These are phyloP conservation scores for Aplosporella prunicola DNA, from an alignment of 2,329 filamentous ascomycete genomes.

Conservation along the genomic window DNA sequence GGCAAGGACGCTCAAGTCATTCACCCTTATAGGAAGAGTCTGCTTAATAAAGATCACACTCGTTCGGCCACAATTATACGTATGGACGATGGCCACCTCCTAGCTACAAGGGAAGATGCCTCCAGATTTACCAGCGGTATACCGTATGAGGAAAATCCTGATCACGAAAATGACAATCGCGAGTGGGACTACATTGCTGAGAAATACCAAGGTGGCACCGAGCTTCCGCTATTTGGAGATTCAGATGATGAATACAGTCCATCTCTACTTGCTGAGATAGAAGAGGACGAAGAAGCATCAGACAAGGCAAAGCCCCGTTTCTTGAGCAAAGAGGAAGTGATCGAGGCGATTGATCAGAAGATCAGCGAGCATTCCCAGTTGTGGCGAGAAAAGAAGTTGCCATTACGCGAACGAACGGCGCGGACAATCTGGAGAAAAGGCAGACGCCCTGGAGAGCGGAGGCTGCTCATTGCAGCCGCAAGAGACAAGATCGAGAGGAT, in stretches of 20 bases:
- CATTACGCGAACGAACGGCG: slow-evolving; percentile 48
- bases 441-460: slow-evolving; percentile 32
- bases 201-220: slow-evolving; percentile 31
- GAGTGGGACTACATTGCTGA: slow-evolving; percentile 28
- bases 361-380: slow-evolving; percentile 41
- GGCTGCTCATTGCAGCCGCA: slow-evolving; percentile 37
- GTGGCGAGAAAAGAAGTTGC: slow-evolving; percentile 53
- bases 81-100: slow-evolving; percentile 11
- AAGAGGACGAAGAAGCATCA: slow-evolving; percentile 37
- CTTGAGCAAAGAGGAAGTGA: slow-evolving; percentile 37
- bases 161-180: slow-evolving; percentile 16
- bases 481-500: slow-evolving; percentile 35
- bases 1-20: slow-evolving; percentile 19
- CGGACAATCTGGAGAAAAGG: slow-evolving; percentile 53
- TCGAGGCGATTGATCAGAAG: slow-evolving; percentile 44
- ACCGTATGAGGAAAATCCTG: slow-evolving; percentile 13
- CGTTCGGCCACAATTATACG: slow-evolving; percentile 24
- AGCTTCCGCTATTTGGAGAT: slow-evolving; percentile 46
- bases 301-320: slow-evolving; percentile 15
- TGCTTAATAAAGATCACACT: slow-evolving; percentile 12
- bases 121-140: slow-evolving; percentile 10
- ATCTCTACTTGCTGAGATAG: slow-evolving; percentile 19
- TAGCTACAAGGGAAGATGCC: slow-evolving; percentile 21
- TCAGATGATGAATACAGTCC: slow-evolving; percentile 23
- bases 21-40: slow-evolving; percentile 20